Evolutionary conservation across 73 alveolate genomes (phyloP).

Genomic region (Blepharisma japonicum): DNA sequence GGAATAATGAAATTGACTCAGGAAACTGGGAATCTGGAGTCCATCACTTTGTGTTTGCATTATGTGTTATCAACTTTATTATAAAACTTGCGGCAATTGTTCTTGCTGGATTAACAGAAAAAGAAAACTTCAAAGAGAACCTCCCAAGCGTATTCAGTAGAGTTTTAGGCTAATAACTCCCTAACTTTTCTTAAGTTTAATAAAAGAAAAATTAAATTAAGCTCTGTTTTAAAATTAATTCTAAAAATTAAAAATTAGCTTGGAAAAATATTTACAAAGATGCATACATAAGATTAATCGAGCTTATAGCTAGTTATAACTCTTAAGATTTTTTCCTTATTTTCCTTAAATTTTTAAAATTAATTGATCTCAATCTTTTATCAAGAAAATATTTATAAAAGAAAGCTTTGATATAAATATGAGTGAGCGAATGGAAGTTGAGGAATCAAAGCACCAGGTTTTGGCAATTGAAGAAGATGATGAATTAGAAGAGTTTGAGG

Average conservation of each 20-base stretch:
- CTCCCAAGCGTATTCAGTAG: background rate
- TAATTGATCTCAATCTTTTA: too few relatives aligned
- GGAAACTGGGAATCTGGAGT: conserved; percentile 35
- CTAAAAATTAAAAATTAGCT: too few relatives aligned
- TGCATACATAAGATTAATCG: too few relatives aligned
- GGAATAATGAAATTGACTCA: conserved; percentile 3
- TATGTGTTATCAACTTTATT: conserved; percentile 12
- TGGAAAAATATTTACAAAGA: too few relatives aligned
- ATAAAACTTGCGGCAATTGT: conserved; percentile 26
- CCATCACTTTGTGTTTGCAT: conserved; percentile 29
- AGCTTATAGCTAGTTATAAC: too few relatives aligned
- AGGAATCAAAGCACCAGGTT: too few relatives aligned
- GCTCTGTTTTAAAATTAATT: too few relatives aligned
- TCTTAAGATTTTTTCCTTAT: too few relatives aligned
- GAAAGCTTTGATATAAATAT: too few relatives aligned
- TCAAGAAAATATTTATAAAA: too few relatives aligned
- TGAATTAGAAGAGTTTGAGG: conserved; percentile 6
- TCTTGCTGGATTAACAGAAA: conserved; percentile 7
- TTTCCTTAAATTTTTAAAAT: too few relatives aligned
- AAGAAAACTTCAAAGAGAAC: background rate
- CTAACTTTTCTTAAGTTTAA: background rate
- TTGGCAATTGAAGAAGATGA: background rate
- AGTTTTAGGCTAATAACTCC: background rate
- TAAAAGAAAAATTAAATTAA: background rate
- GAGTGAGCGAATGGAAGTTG: too few relatives aligned